phyloP scores from a whole-genome alignment of 1,284 basidiomycete genomes.

The Rhodotorula mucilaginosa region DNA sequence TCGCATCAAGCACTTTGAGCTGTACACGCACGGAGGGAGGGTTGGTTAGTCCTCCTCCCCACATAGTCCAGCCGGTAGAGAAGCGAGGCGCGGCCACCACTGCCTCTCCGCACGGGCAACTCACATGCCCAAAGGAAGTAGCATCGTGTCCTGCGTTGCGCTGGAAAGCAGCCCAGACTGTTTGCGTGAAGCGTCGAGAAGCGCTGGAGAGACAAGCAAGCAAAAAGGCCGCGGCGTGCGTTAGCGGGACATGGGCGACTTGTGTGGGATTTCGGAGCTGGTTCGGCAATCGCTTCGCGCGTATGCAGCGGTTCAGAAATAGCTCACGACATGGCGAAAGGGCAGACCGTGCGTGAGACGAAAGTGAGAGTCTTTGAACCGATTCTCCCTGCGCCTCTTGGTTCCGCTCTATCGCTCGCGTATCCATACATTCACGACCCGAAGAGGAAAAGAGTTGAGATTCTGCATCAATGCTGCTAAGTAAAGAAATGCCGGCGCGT shows the following conservation, averaged over 20 bases:
- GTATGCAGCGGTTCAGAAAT: rapidly evolving
- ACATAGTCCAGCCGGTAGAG: neutral
- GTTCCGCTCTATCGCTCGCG: too few species aligned
- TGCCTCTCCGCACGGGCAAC: neutral
- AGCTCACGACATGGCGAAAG: conserved; percentile 3
- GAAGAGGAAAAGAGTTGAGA: neutral
- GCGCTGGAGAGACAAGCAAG: conserved; percentile 2
- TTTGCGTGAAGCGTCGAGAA: conserved; percentile 30
- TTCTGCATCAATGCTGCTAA: conserved; percentile 2
- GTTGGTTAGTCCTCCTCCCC: neutral
- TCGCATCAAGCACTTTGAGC: conserved; percentile 19
- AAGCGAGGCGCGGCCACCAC: too few species aligned
- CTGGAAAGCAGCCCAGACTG: conserved; percentile 40
- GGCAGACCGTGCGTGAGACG: neutral
- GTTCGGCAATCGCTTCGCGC: too few species aligned
- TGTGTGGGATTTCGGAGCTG: too few species aligned
- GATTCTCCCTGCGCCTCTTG: too few species aligned
- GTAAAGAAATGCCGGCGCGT: too few species aligned
- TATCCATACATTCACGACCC: too few species aligned
- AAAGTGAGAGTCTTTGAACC: neutral
- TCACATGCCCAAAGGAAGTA: conserved; percentile 28
- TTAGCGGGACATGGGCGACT: too few species aligned
- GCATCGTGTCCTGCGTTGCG: conserved; percentile 34
- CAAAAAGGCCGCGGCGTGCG: neutral
- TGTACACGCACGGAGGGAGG: neutral